phyloP scores from a whole-genome alignment of 2,329 filamentous ascomycete species.

The Xylaria sp. region DNA sequence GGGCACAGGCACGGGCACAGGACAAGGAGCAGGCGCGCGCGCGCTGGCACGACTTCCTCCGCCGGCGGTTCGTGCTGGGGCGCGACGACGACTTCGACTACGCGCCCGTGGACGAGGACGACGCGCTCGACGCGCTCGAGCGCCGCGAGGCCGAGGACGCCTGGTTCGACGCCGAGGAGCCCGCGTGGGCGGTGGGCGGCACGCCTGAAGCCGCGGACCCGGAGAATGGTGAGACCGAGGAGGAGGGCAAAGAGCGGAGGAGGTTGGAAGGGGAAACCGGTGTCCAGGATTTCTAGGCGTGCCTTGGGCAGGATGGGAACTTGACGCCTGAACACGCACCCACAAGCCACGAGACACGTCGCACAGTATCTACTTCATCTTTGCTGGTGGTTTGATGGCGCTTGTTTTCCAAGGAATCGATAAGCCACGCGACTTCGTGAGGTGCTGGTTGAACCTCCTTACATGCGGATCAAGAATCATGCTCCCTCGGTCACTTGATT shows the following conservation, averaged over 20 bases:
- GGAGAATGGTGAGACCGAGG: slow-evolving; percentile 37
- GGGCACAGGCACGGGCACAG: slow-evolving; percentile 49
- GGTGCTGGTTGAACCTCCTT: no score
- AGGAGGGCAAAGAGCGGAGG: slow-evolving; percentile 27
- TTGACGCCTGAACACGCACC: no score
- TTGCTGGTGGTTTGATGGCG: no score
- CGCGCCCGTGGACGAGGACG: slow-evolving; percentile 66
- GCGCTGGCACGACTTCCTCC: slow-evolving; percentile 74
- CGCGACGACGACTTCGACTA: slow-evolving; percentile 83
- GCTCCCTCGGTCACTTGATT: no score
- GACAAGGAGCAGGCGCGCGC: slow-evolving; percentile 67
- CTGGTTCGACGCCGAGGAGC: slow-evolving; percentile 81
- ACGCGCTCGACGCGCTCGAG: slow-evolving; percentile 68
- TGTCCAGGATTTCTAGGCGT: slow-evolving; percentile 67
- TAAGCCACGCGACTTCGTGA: no score
- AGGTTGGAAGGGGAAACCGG: slow-evolving; percentile 65
- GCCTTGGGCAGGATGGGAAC: background rate
- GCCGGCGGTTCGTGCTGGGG: slow-evolving; percentile 73
- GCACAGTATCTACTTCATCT: no score
- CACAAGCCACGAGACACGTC: no score
- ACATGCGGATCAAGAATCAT: no score
- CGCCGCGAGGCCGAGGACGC: slow-evolving; percentile 68
- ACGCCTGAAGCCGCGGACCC: no score
- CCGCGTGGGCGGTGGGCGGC: slow-evolving; percentile 60
- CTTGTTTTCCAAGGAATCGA: no score